Percentiles rank a stretch among this genome's conserved stretches.
phyloP scores from a whole-genome alignment of 1,284 basidiomycete species.

The Phellinidium pouzarii region DNA sequence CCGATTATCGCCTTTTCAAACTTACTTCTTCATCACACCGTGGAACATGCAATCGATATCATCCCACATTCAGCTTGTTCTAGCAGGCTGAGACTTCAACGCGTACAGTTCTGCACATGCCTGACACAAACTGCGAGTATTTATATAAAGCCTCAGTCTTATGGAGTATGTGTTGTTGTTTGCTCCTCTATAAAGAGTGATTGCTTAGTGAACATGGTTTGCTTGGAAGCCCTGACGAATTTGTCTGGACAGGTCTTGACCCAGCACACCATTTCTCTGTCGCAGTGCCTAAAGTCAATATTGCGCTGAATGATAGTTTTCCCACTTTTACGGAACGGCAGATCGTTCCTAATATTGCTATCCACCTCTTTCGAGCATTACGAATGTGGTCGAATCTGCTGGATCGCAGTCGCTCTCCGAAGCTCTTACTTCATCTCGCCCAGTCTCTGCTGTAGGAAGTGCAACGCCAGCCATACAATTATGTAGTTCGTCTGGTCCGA shows the following conservation, averaged over 20 bases:
- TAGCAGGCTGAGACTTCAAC: background rate
- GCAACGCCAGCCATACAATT: background rate
- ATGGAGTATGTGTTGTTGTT: slow-evolving; percentile 33
- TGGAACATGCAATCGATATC: slow-evolving; percentile 22
- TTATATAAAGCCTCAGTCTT: slow-evolving; percentile 35
- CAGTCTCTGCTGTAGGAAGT: background rate
- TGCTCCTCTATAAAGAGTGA: background rate
- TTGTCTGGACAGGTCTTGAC: slow-evolving; percentile 52
- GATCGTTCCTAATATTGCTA: slow-evolving; percentile 42
- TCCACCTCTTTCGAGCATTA: slow-evolving; percentile 39
- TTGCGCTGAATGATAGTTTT: background rate
- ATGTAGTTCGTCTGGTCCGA: background rate
- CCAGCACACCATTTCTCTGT: slow-evolving; percentile 54
- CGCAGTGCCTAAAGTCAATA: slow-evolving; percentile 35
- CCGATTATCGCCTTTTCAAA: slow-evolving; percentile 27
- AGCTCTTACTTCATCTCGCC: slow-evolving; percentile 7
- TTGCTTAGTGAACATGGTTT: background rate
- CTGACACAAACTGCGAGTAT: slow-evolving; percentile 30
- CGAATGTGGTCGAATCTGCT: slow-evolving; percentile 38
- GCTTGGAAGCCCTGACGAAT: slow-evolving; percentile 36
- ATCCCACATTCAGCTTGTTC: background rate
- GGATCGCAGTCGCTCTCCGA: slow-evolving; percentile 39
- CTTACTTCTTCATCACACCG: slow-evolving; percentile 24
- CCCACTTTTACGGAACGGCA: slow-evolving; percentile 22
- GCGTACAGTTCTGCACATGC: slow-evolving; percentile 31